Percentiles rank a stretch among this genome's conserved stretches.
phyloP scores from a whole-genome alignment of 352 stramenopile genomes.

The Phytopythium boreale region DNA sequence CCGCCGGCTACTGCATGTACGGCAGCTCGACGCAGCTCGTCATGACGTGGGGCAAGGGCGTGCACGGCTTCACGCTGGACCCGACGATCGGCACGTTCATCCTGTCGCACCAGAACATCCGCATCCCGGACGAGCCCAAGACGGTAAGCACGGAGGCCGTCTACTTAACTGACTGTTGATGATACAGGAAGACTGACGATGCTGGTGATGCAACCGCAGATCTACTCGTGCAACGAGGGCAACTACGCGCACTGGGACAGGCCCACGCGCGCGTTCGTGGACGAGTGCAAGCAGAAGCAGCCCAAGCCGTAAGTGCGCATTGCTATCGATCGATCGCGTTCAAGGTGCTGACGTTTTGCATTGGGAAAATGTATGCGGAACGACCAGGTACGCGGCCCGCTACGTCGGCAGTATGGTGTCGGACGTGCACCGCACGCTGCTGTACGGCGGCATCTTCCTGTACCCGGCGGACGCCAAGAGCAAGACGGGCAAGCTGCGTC shows the following conservation, averaged over 20 bases:
- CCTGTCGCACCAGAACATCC: conserved; percentile 93
- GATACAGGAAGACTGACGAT: too few species aligned
- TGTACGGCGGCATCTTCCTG: conserved; percentile 98
- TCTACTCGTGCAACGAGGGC: conserved; percentile 98
- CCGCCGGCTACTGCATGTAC: conserved; percentile 99
- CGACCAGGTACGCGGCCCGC: conserved; percentile 83
- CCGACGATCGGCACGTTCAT: conserved; percentile 98
- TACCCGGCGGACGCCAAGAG: conserved; percentile 96
- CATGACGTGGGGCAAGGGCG: conserved; percentile 93
- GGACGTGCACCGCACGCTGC: conserved; percentile 97
- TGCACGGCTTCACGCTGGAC: conserved; percentile 98
- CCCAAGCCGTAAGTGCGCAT: conserved; percentile 46
- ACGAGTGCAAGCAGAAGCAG: conserved; percentile 80
- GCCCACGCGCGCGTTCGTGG: conserved; percentile 87
- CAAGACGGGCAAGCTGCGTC: conserved; percentile 93
- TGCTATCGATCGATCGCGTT: background rate
- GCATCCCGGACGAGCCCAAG: conserved; percentile 92
- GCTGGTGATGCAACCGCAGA: conserved; percentile 27
- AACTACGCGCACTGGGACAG: conserved; percentile 96
- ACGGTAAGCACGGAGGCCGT: conserved; percentile 45
- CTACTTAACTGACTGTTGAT: too few species aligned
- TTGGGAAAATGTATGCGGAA: too few species aligned
- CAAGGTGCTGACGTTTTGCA: too few species aligned
- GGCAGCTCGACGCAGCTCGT: conserved; percentile 97
- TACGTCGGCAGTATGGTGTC: conserved; percentile 99